A percentile compares a stretch with the other conserved stretches of the same genome.
Evolutionary conservation across 106 monocot genomes (phyloP).

Genomic region (Dactylorhiza incarnata): DNA sequence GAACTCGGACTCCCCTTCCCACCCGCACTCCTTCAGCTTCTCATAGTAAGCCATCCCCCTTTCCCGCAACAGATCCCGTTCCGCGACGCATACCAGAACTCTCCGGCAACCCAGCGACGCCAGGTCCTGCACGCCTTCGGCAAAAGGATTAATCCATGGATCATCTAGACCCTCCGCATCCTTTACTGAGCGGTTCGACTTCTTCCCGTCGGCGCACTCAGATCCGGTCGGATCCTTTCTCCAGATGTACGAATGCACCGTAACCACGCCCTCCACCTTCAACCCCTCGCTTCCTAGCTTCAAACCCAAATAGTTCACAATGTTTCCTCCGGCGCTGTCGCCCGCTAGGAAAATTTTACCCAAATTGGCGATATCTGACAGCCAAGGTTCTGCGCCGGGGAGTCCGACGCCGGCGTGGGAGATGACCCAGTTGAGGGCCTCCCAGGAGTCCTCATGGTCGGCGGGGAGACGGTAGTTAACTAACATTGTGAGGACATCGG

Average conservation of each 20-base stretch:
- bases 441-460: not conserved
- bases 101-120: constrained; percentile 11
- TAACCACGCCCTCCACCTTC: constrained; percentile 7
- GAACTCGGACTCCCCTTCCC: constrained; percentile 21
- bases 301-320: constrained; percentile 6
- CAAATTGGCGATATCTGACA: not conserved
- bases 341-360: constrained; percentile 4
- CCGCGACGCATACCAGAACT: constrained; percentile 7
- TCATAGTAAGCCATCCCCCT: constrained; percentile 19
- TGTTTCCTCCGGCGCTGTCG: constrained; percentile 20
- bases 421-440: constrained; percentile 21
- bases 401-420: not conserved
- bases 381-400: not conserved
- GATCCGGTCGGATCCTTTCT: constrained; percentile 3
- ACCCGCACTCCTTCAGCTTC: constrained; percentile 11
- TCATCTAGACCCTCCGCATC: constrained; percentile 8
- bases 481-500: constrained; percentile 1
- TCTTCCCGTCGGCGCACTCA: not conserved
- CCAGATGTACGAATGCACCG: constrained; percentile 20
- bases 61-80: constrained; percentile 6
- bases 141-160: constrained; percentile 15
- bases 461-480: not conserved
- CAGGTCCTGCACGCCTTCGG: constrained; percentile 9
- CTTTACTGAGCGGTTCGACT: not conserved
- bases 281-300: constrained; percentile 2